Percentiles rank a stretch among this genome's conserved stretches.
Conservation (phyloP, 345 rosid species). For the Eucalyptus caleyi region DNA sequence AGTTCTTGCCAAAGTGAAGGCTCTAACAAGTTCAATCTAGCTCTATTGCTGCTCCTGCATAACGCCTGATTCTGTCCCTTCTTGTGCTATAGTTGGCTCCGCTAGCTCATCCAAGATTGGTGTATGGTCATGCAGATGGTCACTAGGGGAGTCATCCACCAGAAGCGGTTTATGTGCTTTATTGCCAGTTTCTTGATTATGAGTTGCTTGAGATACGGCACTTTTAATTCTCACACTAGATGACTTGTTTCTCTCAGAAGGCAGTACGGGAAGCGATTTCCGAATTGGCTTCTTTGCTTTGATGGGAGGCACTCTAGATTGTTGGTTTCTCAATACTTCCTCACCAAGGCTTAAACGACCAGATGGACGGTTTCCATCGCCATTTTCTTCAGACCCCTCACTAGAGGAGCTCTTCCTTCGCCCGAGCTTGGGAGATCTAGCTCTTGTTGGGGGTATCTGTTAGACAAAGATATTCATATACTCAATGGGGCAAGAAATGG, state of each 20-base stretch:
- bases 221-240: constrained; percentile 5
- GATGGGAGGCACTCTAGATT: constrained; percentile 30
- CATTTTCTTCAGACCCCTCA: constrained; percentile 37
- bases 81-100: background rate
- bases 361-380: constrained; percentile 6
- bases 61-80: background rate
- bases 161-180: background rate
- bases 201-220: background rate
- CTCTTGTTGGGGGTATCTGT: constrained; percentile 87
- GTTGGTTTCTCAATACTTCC: constrained; percentile 17
- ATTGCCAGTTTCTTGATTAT: background rate
- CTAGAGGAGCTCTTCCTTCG: constrained; percentile 48
- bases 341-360: constrained; percentile 66
- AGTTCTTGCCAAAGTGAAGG: background rate
- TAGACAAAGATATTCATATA: background rate
- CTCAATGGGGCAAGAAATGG: background rate
- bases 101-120: background rate
- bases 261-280: constrained; percentile 78
- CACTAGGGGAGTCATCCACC: background rate
- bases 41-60: background rate
- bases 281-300: constrained; percentile 47
- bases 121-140: background rate
- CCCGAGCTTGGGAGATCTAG: constrained; percentile 96
- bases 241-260: constrained; percentile 53
- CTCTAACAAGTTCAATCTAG: background rate